Conservation (phyloP, 2,329 filamentous ascomycete genomes). For the Nemania serpens region DNA sequence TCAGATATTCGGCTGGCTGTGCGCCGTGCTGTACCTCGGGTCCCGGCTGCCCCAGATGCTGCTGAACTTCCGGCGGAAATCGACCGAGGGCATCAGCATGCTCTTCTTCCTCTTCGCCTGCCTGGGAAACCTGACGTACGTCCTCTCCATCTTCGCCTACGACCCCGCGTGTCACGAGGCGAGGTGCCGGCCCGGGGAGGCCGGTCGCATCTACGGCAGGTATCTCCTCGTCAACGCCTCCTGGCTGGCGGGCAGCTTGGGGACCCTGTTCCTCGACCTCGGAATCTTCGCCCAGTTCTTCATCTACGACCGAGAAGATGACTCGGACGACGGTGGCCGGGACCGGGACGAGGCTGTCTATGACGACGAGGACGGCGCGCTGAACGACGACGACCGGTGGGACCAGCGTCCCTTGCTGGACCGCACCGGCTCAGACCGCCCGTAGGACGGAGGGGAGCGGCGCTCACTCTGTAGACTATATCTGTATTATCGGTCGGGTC, state of each 20-base stretch:
- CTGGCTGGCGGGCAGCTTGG: slow-evolving; percentile 88
- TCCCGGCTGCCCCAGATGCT: slow-evolving; percentile 88
- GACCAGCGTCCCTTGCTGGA: slow-evolving; percentile 41
- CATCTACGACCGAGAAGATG: slow-evolving; percentile 66
- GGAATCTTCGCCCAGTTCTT: slow-evolving; percentile 92
- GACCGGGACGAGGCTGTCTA: slow-evolving; percentile 38
- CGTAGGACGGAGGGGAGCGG: neutral
- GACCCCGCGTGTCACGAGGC: slow-evolving; percentile 68
- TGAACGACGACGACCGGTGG: slow-evolving; percentile 31
- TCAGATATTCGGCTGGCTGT: slow-evolving; percentile 92
- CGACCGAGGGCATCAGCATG: slow-evolving; percentile 89
- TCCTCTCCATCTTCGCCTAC: slow-evolving; percentile 88
- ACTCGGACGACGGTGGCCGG: slow-evolving; percentile 33
- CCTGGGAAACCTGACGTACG: slow-evolving; percentile 91
- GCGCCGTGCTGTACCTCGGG: slow-evolving; percentile 85
- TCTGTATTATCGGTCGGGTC: slow-evolving; percentile 16
- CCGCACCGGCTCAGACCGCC: slow-evolving; percentile 34
- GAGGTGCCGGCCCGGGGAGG: slow-evolving; percentile 69
- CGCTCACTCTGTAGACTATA: neutral
- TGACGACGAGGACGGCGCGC: slow-evolving; percentile 35
- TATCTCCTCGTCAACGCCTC: slow-evolving; percentile 91
- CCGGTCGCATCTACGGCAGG: slow-evolving; percentile 67
- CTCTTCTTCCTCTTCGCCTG: slow-evolving; percentile 97
- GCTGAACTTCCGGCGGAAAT: slow-evolving; percentile 90
- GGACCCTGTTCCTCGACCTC: slow-evolving; percentile 83